Evolutionary conservation across 2,329 filamentous ascomycete species (phyloP).

Genomic region (Fusarium armeniacum): DNA sequence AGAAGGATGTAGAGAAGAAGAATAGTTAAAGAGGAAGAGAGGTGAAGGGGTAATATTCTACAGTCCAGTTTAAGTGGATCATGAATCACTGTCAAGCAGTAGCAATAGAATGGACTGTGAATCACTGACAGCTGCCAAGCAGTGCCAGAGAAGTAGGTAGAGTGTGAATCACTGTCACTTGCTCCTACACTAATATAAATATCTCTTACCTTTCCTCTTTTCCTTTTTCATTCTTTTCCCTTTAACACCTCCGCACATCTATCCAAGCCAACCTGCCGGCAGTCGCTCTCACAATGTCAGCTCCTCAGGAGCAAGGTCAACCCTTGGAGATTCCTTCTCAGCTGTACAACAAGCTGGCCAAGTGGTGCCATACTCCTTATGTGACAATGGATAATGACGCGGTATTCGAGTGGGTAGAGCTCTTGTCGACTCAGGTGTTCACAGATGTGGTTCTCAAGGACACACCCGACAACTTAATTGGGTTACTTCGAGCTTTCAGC

Average conservation of each 20-base stretch:
- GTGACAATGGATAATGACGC: no score
- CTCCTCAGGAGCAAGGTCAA: neutral
- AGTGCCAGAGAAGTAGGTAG: no score
- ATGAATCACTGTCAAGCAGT: neutral
- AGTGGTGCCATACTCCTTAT: neutral
- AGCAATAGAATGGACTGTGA: neutral
- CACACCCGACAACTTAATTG: neutral
- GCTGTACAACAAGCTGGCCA: neutral
- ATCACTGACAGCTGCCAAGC: no score
- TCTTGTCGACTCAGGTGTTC: neutral
- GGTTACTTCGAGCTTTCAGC: neutral
- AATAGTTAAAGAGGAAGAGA: no score
- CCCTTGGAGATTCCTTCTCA: neutral
- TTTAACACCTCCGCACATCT: neutral
- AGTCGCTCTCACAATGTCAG: neutral
- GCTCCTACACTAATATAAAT: neutral
- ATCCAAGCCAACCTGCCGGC: neutral
- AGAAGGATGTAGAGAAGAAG: no score
- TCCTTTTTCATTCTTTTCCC: neutral
- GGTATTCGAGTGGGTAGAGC: neutral
- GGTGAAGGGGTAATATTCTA: neutral
- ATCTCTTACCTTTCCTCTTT: neutral
- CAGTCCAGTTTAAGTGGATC: neutral
- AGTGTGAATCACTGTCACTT: no score
- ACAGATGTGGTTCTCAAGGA: neutral